A percentile compares a stretch with the other conserved stretches of the same genome.
phyloP scores from a whole-genome alignment of 1,139 yeast species.

The Pichia sp. region DNA sequence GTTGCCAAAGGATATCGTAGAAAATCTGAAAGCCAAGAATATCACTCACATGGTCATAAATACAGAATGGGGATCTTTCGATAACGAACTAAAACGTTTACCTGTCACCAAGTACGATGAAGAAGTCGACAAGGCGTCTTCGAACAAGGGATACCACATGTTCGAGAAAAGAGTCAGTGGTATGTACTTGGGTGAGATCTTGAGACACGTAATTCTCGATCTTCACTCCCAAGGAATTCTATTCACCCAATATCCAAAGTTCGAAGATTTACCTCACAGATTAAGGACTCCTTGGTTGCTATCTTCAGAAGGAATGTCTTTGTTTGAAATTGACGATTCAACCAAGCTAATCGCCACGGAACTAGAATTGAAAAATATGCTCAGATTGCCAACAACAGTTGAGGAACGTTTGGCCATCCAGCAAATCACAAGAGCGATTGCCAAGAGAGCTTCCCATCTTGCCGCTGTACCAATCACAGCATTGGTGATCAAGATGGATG shows the following conservation, averaged over 20 bases:
- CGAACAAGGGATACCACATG: conserved; percentile 81
- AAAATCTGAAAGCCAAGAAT: conserved; percentile 41
- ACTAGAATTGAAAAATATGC: conserved; percentile 55
- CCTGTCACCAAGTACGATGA: conserved; percentile 76
- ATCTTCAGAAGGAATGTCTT: conserved; percentile 78
- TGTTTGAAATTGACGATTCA: conserved; percentile 77
- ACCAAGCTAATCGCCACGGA: conserved; percentile 64
- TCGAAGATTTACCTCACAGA: conserved; percentile 61
- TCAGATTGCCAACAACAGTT: conserved; percentile 61
- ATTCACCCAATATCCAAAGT: conserved; percentile 49
- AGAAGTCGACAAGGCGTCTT: conserved; percentile 62
- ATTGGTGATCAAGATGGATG: conserved; percentile 53
- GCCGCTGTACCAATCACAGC: conserved; percentile 90
- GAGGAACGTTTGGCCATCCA: conserved; percentile 74
- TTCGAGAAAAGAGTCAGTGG: conserved; percentile 93
- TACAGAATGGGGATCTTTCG: conserved; percentile 98
- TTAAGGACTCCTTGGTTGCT: conserved; percentile 71
- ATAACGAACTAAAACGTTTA: conserved; percentile 64
- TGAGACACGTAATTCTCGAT: conserved; percentile 69
- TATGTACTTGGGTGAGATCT: conserved; percentile 87
- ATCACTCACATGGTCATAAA: conserved; percentile 79
- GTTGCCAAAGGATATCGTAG: conserved; percentile 44
- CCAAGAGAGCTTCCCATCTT: conserved; percentile 79
- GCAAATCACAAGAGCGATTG: conserved; percentile 67
- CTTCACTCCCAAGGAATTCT: conserved; percentile 54